Percentiles rank a stretch among this genome's conserved stretches.
These are phyloP conservation scores for Gentiana macrophylla DNA, from an alignment of 257 asterid species.

Conservation along the genomic window DNA sequence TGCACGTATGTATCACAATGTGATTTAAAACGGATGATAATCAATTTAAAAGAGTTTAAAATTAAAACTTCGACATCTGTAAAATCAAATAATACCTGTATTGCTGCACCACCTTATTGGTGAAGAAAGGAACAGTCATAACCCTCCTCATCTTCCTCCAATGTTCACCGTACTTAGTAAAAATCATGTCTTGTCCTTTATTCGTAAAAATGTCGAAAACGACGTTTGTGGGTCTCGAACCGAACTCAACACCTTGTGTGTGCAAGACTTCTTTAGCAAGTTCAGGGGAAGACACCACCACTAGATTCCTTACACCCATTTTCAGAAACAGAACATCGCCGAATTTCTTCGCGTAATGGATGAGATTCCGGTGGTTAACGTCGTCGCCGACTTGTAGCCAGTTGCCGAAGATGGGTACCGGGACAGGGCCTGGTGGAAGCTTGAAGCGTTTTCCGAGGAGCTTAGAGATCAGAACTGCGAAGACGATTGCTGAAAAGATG, in stretches of 20 bases:
- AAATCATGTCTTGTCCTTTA: constrained; percentile 89
- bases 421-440: constrained; percentile 87
- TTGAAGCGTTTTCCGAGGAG: constrained; percentile 54
- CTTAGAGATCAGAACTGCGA: constrained; percentile 50
- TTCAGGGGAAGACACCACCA: constrained; percentile 77
- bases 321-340: constrained; percentile 67
- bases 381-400: constrained; percentile 92
- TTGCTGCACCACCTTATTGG: constrained; percentile 84
- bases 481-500: constrained; percentile 48
- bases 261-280: constrained; percentile 74
- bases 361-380: constrained; percentile 69
- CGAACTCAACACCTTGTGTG: constrained; percentile 92
- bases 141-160: constrained; percentile 98
- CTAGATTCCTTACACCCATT: constrained; percentile 86
- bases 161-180: constrained; percentile 92
- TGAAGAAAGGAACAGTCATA: constrained; percentile 90
- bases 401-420: constrained; percentile 78
- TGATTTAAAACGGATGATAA: no score
- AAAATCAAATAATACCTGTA: constrained; percentile 13
- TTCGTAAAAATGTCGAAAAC: constrained; percentile 91
- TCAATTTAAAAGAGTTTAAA: no score
- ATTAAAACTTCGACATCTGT: no score
- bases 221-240: constrained; percentile 76
- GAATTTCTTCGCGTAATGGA: constrained; percentile 51
- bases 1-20: neutral